These are phyloP conservation scores for Posidonia oceanica DNA, from an alignment of 116 monocot species.

Conservation along the genomic window DNA sequence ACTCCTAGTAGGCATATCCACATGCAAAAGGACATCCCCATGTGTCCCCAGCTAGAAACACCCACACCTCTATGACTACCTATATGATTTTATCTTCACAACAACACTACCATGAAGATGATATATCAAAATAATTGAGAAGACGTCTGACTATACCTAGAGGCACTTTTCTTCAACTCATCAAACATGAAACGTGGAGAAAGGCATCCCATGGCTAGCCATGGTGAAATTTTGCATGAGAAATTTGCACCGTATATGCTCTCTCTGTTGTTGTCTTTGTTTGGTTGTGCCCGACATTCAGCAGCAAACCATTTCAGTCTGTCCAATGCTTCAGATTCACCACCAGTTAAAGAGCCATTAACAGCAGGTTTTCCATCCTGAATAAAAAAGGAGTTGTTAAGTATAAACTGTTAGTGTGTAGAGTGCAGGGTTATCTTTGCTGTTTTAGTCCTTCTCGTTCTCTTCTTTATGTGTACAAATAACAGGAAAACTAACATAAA, in stretches of 20 bases:
- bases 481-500: no score
- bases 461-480: no score
- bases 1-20: no score
- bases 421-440: no score
- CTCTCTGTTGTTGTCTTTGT: constrained; percentile 33
- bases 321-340: constrained; percentile 82
- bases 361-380: constrained; percentile 62
- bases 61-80: no score
- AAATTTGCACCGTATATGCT: constrained; percentile 98
- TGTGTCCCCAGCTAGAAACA: no score
- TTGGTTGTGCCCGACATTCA: constrained; percentile 61
- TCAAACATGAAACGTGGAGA: constrained; percentile 97
- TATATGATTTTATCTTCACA: no score
- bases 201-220: constrained; percentile 91
- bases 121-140: not conserved
- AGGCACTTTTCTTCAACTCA: constrained; percentile 68
- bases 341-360: constrained; percentile 64
- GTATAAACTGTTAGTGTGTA: not conserved
- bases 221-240: constrained; percentile 98
- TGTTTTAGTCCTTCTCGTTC: no score
- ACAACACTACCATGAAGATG: not conserved
- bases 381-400: not conserved
- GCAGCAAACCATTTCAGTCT: constrained; percentile 73
- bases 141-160: constrained; percentile 31
- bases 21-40: no score